Conservation (phyloP, 2,329 filamentous ascomycete species). For the Verticillium longisporum region DNA sequence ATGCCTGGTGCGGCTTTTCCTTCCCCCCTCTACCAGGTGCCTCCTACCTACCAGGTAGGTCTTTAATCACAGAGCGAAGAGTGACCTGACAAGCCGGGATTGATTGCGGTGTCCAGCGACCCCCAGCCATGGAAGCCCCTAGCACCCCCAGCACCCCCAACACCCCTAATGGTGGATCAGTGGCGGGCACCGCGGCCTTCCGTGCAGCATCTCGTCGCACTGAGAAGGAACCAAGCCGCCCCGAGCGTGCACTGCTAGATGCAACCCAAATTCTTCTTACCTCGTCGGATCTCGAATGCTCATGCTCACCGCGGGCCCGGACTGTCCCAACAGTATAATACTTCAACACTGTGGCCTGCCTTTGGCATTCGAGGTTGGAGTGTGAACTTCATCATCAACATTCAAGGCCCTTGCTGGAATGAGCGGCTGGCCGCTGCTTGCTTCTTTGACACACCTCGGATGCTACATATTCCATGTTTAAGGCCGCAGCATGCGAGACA, state of each 20-base stretch:
- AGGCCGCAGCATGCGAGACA: not conserved
- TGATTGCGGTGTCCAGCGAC: not conserved
- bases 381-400: no score
- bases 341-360: not conserved
- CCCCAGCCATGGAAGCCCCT: not conserved
- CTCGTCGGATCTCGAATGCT: not conserved
- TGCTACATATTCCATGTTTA: not conserved
- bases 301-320: not conserved
- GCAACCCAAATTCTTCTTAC: not conserved
- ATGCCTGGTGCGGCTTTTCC: not conserved
- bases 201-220: not conserved
- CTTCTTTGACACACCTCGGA: not conserved
- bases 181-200: not conserved
- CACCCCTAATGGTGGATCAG: not conserved
- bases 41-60: no score
- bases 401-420: not conserved
- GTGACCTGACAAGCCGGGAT: not conserved
- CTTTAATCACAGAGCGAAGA: no score
- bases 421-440: not conserved
- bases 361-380: no score
- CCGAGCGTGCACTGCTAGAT: not conserved
- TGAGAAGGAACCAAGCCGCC: not conserved
- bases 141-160: not conserved
- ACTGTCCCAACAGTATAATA: not conserved
- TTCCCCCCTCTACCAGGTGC: not conserved